Conservation (phyloP, 805 yeast species). For the Saturnispora serradocipensis region DNA sequence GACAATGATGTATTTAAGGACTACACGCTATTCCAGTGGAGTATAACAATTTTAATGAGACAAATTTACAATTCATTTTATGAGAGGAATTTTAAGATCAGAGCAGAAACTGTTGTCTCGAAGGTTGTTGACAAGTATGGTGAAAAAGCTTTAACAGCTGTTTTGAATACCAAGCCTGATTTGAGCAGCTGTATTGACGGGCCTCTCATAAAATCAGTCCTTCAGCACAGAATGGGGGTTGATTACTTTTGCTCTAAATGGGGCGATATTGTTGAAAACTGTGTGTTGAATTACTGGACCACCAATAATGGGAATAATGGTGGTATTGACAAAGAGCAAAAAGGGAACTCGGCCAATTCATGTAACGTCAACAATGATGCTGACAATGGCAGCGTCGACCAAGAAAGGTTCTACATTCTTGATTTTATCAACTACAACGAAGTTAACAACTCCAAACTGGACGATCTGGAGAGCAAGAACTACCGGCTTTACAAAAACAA, state of each 20-base stretch:
- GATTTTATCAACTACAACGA: not conserved
- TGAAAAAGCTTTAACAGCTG: not conserved
- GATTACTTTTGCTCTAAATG: not conserved
- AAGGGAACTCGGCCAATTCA: not conserved
- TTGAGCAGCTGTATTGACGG: not conserved
- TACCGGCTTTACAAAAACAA: not conserved
- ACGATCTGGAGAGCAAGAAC: not conserved
- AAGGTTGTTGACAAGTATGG: not conserved
- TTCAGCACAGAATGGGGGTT: not conserved
- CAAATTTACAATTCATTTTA: conserved; percentile 1
- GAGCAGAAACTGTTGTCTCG: not conserved
- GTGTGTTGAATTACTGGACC: not conserved
- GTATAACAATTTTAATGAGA: conserved; percentile 3
- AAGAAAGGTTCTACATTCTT: not conserved
- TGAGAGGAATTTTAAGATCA: not conserved
- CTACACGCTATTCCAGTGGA: conserved; percentile 4
- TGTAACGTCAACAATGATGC: not conserved
- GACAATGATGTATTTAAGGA: not conserved
- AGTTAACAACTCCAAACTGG: not conserved
- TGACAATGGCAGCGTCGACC: not conserved
- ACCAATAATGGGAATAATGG: not conserved
- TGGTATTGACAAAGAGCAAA: not conserved
- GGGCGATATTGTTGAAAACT: not conserved
- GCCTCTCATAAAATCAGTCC: not conserved
- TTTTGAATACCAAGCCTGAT: not conserved